Percentiles rank a stretch among this genome's conserved stretches.
Conservation (phyloP, 176 grass and related monocot species). For the Bonia amplexicaulis region DNA sequence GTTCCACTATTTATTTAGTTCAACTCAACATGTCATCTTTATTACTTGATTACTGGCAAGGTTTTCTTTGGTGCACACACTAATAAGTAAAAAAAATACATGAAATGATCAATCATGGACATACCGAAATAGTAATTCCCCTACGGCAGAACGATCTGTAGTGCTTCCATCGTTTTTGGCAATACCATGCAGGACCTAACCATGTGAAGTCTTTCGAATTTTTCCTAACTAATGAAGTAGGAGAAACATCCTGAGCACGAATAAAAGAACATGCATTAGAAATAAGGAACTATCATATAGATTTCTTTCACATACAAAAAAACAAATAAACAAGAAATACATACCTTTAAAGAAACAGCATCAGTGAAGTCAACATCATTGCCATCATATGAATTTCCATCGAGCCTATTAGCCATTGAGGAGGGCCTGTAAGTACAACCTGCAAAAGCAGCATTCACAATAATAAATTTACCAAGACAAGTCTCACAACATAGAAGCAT, state of each 20-base stretch:
- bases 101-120: neutral
- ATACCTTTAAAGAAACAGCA: conserved; percentile 57
- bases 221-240: conserved; percentile 18
- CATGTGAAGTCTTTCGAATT: conserved; percentile 56
- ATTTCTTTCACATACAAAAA: neutral
- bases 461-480: neutral
- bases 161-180: conserved; percentile 68
- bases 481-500: neutral
- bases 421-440: conserved; percentile 28
- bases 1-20: neutral
- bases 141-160: conserved; percentile 69
- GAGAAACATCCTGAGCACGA: conserved; percentile 50
- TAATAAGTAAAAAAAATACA: neutral
- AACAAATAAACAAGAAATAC: neutral
- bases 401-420: conserved; percentile 37
- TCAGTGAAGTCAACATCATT: conserved; percentile 38
- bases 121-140: conserved; percentile 86
- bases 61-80: neutral
- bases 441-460: conserved; percentile 25
- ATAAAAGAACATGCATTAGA: conserved; percentile 2
- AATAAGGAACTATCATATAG: neutral
- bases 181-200: conserved; percentile 64
- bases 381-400: conserved; percentile 23
- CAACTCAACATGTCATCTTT: neutral
- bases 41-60: neutral